A percentile compares a stretch with the other conserved stretches of the same genome.
Conservation (phyloP, 441 rosid species). For the Eugenia klotzschiana region DNA sequence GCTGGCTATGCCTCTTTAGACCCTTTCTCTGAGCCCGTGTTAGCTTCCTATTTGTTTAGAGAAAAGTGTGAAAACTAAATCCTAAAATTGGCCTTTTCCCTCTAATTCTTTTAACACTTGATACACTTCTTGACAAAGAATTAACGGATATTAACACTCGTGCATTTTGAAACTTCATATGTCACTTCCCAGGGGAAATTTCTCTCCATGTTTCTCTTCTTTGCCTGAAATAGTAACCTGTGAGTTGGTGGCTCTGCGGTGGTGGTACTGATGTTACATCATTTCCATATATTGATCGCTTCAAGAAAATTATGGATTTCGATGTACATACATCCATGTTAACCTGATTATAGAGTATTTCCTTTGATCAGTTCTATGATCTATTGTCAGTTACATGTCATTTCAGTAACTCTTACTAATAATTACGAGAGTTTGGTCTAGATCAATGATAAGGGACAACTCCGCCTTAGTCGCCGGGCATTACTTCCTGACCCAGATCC, state of each 20-base stretch:
- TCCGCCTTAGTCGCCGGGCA: constrained; percentile 81
- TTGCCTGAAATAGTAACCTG: background rate
- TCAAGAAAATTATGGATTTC: background rate
- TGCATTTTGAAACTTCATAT: background rate
- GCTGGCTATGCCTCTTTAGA: background rate
- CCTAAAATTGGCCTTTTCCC: background rate
- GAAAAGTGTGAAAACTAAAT: background rate
- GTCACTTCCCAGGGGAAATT: background rate
- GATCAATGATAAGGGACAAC: constrained; percentile 96
- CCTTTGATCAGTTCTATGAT: background rate
- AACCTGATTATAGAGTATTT: background rate
- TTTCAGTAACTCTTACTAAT: background rate
- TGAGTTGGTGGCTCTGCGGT: background rate
- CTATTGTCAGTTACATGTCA: background rate
- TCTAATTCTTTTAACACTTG: background rate
- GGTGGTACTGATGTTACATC: background rate
- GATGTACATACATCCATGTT: background rate
- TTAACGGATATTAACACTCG: background rate
- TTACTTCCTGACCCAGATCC: constrained; percentile 58
- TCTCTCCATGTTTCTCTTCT: background rate
- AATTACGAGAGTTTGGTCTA: constrained; percentile 12
- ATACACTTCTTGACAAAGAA: background rate
- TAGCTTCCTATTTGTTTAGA: background rate
- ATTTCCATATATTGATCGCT: background rate
- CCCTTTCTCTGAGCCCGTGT: background rate